Percentiles rank a stretch among this genome's conserved stretches.
Conservation (phyloP, 2,329 filamentous ascomycete genomes). For the Diplocarpon mali region DNA sequence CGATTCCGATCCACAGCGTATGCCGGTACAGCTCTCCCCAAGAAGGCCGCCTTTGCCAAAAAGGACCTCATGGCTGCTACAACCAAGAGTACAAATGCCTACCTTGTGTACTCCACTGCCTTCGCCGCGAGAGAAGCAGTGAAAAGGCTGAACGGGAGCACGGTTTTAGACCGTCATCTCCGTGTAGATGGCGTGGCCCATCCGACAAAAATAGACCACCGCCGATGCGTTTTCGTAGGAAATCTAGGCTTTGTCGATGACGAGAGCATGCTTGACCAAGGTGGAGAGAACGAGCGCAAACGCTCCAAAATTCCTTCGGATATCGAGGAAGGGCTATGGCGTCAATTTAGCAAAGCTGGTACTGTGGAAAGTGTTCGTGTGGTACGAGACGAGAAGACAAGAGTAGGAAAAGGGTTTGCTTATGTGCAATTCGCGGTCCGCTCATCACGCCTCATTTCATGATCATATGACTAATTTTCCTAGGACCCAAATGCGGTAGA, state of each 20-base stretch:
- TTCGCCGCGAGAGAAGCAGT: slow-evolving; percentile 67
- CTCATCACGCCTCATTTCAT: slow-evolving; percentile 7
- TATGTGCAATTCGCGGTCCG: slow-evolving; percentile 85
- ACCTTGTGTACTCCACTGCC: slow-evolving; percentile 73
- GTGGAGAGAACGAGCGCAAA: slow-evolving; percentile 59
- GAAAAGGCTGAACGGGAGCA: slow-evolving; percentile 68
- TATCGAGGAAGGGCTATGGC: slow-evolving; percentile 87
- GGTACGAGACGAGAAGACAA: slow-evolving; percentile 76
- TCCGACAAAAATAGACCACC: slow-evolving; percentile 70
- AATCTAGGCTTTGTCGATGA: slow-evolving; percentile 96
- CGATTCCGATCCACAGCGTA: slow-evolving; percentile 93
- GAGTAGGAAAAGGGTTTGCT: slow-evolving; percentile 92
- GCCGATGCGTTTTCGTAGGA: slow-evolving; percentile 89
- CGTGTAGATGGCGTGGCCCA: slow-evolving; percentile 87
- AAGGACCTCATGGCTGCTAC: slow-evolving; percentile 85
- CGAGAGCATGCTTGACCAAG: slow-evolving; percentile 59
- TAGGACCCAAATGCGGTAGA: slow-evolving; percentile 80
- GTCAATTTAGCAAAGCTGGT: slow-evolving; percentile 64
- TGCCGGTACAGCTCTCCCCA: slow-evolving; percentile 64
- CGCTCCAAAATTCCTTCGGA: slow-evolving; percentile 68
- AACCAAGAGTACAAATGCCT: slow-evolving; percentile 87
- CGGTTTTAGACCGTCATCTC: slow-evolving; percentile 77
- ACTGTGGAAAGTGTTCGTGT: slow-evolving; percentile 90
- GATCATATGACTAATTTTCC: slow-evolving; percentile 13
- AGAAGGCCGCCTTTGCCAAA: slow-evolving; percentile 88